phyloP scores from a whole-genome alignment of 1,139 yeast genomes.

The Geotrichum fermentans region DNA sequence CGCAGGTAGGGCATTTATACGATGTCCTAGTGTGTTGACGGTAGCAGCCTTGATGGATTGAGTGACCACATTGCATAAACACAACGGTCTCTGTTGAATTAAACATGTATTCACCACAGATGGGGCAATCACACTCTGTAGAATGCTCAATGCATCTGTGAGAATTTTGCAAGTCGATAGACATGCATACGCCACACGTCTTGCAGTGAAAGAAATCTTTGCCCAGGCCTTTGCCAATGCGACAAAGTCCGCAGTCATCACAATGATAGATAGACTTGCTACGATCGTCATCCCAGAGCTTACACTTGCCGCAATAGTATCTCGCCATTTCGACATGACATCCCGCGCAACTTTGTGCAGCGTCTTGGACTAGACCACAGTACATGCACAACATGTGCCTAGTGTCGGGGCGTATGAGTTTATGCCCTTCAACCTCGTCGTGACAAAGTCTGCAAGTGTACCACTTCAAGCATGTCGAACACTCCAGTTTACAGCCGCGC shows the following conservation, averaged over 20 bases:
- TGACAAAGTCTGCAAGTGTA: constrained; percentile 82
- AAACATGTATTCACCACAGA: constrained; percentile 87
- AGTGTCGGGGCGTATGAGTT: constrained; percentile 58
- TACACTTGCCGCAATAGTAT: constrained; percentile 74
- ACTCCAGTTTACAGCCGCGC: constrained; percentile 77
- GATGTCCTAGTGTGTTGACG: constrained; percentile 73
- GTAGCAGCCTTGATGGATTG: constrained; percentile 82
- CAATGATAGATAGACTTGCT: constrained; percentile 85
- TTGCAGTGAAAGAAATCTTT: constrained; percentile 88
- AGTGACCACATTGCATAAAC: constrained; percentile 92
- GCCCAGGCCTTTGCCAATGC: constrained; percentile 81
- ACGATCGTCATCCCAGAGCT: constrained; percentile 68
- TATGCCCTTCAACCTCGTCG: constrained; percentile 59
- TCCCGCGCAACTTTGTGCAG: constrained; percentile 60
- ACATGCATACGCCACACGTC: constrained; percentile 84
- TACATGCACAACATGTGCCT: constrained; percentile 73
- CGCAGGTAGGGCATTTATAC: constrained; percentile 88
- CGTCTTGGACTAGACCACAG: constrained; percentile 71
- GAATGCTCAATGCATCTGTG: constrained; percentile 84
- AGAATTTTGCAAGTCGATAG: constrained; percentile 68
- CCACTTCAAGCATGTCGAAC: constrained; percentile 72
- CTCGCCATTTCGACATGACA: constrained; percentile 67
- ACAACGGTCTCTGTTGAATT: constrained; percentile 81
- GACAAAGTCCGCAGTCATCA: constrained; percentile 86
- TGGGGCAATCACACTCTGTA: constrained; percentile 88